A percentile compares a stretch with the other conserved stretches of the same genome.
Conservation (phyloP, 305 asterid genomes). For the Fraxinus floribunda region DNA sequence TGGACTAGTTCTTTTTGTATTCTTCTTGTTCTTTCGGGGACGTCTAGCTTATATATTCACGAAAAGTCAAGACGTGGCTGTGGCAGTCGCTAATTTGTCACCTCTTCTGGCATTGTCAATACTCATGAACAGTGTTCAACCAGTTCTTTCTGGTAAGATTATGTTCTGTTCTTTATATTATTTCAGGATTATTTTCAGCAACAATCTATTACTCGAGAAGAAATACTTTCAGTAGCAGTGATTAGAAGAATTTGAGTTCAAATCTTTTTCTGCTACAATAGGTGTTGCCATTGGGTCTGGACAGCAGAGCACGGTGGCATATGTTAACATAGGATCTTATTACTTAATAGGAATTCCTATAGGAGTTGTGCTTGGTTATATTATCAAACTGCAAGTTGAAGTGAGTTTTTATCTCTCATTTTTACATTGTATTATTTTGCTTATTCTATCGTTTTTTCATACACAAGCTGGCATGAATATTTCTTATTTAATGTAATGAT, state of each 20-base stretch:
- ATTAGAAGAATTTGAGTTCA: not conserved
- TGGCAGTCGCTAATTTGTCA: slow-evolving; percentile 47
- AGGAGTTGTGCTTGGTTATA: slow-evolving; percentile 64
- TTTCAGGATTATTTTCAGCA: too few species aligned
- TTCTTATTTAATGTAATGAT: not conserved
- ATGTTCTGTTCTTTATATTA: too few species aligned
- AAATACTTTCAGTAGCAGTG: too few species aligned
- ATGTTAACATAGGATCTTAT: not conserved
- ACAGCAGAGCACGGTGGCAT: slow-evolving; percentile 67
- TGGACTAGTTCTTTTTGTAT: slow-evolving; percentile 41
- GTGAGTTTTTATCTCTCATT: slow-evolving; percentile 24
- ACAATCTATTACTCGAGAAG: too few species aligned
- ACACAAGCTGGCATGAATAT: not conserved
- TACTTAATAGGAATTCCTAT: slow-evolving; percentile 61
- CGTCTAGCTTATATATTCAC: slow-evolving; percentile 59
- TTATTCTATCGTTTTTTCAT: too few species aligned
- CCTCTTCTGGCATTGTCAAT: slow-evolving; percentile 58
- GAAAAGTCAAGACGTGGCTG: slow-evolving; percentile 35
- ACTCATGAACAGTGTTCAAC: slow-evolving; percentile 64
- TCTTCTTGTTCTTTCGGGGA: slow-evolving; percentile 53
- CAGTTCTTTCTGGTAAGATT: slow-evolving; percentile 55
- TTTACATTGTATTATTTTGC: too few species aligned
- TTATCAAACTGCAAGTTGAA: slow-evolving; percentile 48
- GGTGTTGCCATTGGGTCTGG: slow-evolving; percentile 76
- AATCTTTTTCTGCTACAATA: not conserved